These are phyloP conservation scores for Xerophyta viscosa DNA, from an alignment of 106 monocot genomes.

Conservation along the genomic window DNA sequence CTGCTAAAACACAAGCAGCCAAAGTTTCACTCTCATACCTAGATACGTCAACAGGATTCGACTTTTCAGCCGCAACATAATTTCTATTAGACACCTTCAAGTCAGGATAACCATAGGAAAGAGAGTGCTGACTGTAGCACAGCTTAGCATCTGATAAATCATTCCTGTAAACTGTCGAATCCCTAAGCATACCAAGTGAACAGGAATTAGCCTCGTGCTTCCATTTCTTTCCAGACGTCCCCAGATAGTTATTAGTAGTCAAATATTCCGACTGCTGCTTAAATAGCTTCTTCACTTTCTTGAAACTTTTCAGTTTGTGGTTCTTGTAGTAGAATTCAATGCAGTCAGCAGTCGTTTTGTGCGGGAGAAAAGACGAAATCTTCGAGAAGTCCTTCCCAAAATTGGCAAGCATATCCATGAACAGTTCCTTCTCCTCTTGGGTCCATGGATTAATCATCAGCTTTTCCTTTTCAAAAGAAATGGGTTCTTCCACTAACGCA, in stretches of 20 bases:
- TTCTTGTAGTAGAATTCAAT: slow-evolving; percentile 95
- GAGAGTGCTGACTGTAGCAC: slow-evolving; percentile 14
- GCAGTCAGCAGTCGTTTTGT: slow-evolving; percentile 92
- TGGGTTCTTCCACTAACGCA: slow-evolving; percentile 66
- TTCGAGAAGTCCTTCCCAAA: slow-evolving; percentile 78
- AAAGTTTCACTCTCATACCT: slow-evolving; percentile 33
- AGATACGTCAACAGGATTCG: slow-evolving; percentile 16
- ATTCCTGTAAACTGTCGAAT: slow-evolving; percentile 12
- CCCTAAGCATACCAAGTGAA: slow-evolving; percentile 50
- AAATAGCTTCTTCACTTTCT: slow-evolving; percentile 48
- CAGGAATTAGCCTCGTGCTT: slow-evolving; percentile 32
- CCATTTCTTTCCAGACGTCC: slow-evolving; percentile 51
- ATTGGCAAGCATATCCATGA: slow-evolving; percentile 76
- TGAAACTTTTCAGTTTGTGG: slow-evolving; percentile 75
- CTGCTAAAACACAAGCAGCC: slow-evolving; percentile 40
- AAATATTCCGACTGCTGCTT: slow-evolving; percentile 34
- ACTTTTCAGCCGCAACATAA: slow-evolving; percentile 15
- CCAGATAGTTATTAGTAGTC: slow-evolving; percentile 32
- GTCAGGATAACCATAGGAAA: slow-evolving; percentile 5
- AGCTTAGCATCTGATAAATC: slow-evolving; percentile 14
- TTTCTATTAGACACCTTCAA: slow-evolving; percentile 13
- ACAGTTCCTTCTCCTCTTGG: slow-evolving; percentile 60
- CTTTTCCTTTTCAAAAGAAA: slow-evolving; percentile 52
- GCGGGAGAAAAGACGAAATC: slow-evolving; percentile 59
- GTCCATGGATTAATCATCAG: slow-evolving; percentile 78